phyloP scores from a whole-genome alignment of 371 early-diverging fungal species.

The Mucor indicus region DNA sequence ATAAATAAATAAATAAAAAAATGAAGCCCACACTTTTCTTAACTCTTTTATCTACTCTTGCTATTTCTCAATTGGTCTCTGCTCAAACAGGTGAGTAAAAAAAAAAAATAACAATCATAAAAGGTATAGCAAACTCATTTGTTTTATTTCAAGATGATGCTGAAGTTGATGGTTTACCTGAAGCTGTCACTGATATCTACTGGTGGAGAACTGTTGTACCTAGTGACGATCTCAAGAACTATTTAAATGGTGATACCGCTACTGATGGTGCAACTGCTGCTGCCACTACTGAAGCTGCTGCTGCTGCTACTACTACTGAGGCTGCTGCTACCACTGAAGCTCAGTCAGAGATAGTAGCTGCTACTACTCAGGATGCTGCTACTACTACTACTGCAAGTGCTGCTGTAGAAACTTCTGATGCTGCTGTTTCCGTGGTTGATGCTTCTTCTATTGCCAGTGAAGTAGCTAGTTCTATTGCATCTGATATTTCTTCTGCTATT shows the following conservation, averaged over 20 bases:
- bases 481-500: background rate
- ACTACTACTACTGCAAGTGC: background rate
- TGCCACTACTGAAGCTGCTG: background rate
- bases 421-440: background rate
- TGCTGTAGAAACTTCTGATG: background rate
- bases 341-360: too few relatives aligned
- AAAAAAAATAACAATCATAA: background rate
- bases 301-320: slow-evolving; percentile 2
- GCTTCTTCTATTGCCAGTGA: background rate
- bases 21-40: background rate
- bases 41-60: background rate
- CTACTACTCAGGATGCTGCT: background rate
- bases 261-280: background rate
- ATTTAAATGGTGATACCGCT: slow-evolving; percentile 9
- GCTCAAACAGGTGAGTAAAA: background rate
- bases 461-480: background rate
- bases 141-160: background rate
- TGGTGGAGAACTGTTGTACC: slow-evolving; percentile 23
- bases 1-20: background rate
- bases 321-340: background rate
- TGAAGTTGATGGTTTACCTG: slow-evolving; percentile 5
- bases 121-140: background rate
- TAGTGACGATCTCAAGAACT: slow-evolving; percentile 13
- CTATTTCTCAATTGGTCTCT: background rate
- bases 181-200: slow-evolving; percentile 18